Evolutionary conservation across 371 early-diverging fungal species (phyloP), one percentile per base, ranked within the genome.

Genomic region (Coemansia sp.): DNA sequence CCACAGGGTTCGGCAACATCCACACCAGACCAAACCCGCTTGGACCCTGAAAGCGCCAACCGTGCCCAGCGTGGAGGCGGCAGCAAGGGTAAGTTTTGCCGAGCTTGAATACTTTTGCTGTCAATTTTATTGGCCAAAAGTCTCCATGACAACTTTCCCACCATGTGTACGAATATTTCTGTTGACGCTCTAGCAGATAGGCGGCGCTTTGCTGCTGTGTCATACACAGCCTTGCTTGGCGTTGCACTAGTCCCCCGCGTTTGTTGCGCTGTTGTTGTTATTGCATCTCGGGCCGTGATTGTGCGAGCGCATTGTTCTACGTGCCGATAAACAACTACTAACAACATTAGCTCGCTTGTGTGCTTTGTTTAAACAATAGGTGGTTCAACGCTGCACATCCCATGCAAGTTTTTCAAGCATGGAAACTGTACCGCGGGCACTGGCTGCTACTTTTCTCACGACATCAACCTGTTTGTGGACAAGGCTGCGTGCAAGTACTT

Each of bases 321-420:
- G 18, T 33, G 33, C 56, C 56, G 37, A 56, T n/a, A 56, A 56
- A 55, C 54, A 26, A 55, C n/a, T 33, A 56, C 18, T 28, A 28
- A 30, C 9, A 28, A 56, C 33, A 3, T n/a, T 42, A 42, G 44
- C 44, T 30, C 37, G 28, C 16, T 20, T 48, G 48, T 18, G 18
- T 33, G 33, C 33, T 33, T 33, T 33, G 8, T 33, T 33, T 9
- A 33, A 30, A 56, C 56, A 56, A 56, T 80, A 78, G 81, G 81
- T 54, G 81, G 81, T 30, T 81, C 81, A 33, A 81, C 88, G 26
- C 81, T 84, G 47, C 91, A 91, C 70, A 86, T 91, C 53, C 92
- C 92, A 14, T 92, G 92, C 85, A 92, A 91, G 82, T 92, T 92
- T 78, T 91, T 86, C 81, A 88, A 86, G 69, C 86, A 86, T 50